Conservation (phyloP, 768 basidiomycete genomes). For the Hygrophoropsis aurantiaca region DNA sequence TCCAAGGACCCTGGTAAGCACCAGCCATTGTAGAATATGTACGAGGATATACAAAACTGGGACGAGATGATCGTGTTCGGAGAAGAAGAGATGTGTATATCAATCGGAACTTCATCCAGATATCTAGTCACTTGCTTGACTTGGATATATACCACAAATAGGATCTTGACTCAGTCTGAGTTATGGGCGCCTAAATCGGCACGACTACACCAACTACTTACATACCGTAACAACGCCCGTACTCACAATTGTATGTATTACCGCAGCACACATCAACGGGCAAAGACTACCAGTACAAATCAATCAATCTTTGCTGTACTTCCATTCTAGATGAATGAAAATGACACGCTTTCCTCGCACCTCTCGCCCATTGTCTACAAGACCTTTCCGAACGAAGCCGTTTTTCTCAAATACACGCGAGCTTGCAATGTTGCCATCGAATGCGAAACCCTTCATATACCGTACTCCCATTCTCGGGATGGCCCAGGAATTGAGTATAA, state of each 20-base stretch:
- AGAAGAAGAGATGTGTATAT: slow-evolving; percentile 8
- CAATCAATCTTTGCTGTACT: not conserved
- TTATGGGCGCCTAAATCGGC: not conserved
- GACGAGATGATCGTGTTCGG: slow-evolving; percentile 20
- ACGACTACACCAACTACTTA: no score
- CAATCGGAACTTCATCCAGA: slow-evolving; percentile 9
- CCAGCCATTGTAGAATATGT: slow-evolving; percentile 23
- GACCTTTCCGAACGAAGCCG: slow-evolving; percentile 46
- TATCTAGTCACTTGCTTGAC: not conserved
- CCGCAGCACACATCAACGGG: no score
- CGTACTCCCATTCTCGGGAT: slow-evolving; percentile 63
- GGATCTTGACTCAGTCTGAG: slow-evolving; percentile 11
- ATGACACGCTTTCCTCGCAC: slow-evolving; percentile 37
- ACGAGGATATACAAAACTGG: slow-evolving; percentile 3
- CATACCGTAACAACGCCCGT: no score
- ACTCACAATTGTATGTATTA: no score
- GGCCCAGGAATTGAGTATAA: slow-evolving; percentile 57
- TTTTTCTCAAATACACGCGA: slow-evolving; percentile 67
- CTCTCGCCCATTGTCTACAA: slow-evolving; percentile 37
- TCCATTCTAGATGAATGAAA: slow-evolving; percentile 38
- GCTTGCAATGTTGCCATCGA: slow-evolving; percentile 58
- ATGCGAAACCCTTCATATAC: slow-evolving; percentile 43
- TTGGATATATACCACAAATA: slow-evolving; percentile 7
- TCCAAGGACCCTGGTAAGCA: slow-evolving; percentile 53
- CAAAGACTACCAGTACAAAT: no score